Base-by-base conservation (phyloP, 306 rosid genomes). In the Delonix regia region DNA sequence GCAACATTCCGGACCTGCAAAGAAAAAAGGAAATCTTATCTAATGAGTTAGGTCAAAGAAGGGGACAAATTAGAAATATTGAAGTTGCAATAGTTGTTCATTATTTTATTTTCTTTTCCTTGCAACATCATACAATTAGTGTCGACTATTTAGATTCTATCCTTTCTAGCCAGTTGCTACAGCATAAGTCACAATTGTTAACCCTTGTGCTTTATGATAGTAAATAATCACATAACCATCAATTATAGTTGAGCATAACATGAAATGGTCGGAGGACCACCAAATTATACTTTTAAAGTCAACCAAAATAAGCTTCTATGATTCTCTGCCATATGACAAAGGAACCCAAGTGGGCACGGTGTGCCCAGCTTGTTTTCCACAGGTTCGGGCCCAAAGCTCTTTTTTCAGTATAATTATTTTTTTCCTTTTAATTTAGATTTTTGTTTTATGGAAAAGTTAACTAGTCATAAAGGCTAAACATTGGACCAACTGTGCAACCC, bases 1-100 rank as follows among this genome's bases (percentile, higher is more conserved):
- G 99, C 99, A 83, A 94, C 87, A 82, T 89, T 94, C 5, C 97
- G 95, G 27, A 94, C 99, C 99, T 94, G 88, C 74, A 70, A 83
- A 69, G 77, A 51, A 86, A 71, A n/a, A 64, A 67, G 79, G 57
- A 75, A 66, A 66, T 44, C 19, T 11, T 55, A 76, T 75, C 75
- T 48, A 70, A 66, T 13, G 39, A 49, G 48, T 21, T 27, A 41
- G 68, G 59, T 68, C 28, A 73, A 76, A 71, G 11, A 21, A 6
- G 15, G 67, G 33, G 55, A 44, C 48, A 63, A 64, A 61, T 34
- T 38, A 63, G 57, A 63, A 55, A 53, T 30, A 73, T 55, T 47
- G 72, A 80, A 75, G 82, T 65, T 55, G 44, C 69, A n/a, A 39
- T 33, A n/a, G 18, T 30, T 30, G 33, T 53, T 60, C 16, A 14